Percentiles rank a stretch among this genome's conserved stretches.
These are phyloP conservation scores for Verticillium nonalfalfae DNA, from an alignment of 2,329 filamentous ascomycete species.

Conservation along the genomic window DNA sequence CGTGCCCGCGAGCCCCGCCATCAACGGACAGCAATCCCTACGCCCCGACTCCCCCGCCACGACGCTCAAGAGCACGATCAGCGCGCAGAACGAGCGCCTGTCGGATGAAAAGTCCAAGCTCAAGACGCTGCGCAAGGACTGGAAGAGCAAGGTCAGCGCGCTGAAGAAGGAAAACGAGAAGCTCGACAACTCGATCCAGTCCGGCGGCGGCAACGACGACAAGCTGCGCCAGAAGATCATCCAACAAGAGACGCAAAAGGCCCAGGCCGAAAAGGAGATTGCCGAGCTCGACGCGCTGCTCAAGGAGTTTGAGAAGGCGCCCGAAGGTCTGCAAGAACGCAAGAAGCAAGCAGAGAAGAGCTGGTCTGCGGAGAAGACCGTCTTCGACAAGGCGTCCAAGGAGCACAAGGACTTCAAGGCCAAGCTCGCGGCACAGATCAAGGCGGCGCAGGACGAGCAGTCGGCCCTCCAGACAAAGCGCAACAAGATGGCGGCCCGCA, in stretches of 20 bases:
- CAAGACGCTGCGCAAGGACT: constrained; percentile 68
- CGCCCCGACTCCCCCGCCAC: constrained; percentile 72
- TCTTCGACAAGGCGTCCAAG: constrained; percentile 52
- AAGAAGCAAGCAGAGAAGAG: constrained; percentile 48
- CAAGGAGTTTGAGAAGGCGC: constrained; percentile 58
- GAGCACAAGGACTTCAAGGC: constrained; percentile 53
- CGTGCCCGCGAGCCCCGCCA: constrained; percentile 20
- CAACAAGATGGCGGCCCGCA: constrained; percentile 66
- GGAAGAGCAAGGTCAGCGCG: constrained; percentile 60
- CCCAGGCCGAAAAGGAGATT: constrained; percentile 54
- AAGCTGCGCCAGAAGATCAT: constrained; percentile 68
- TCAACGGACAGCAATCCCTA: constrained; percentile 50
- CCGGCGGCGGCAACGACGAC: constrained; percentile 68
- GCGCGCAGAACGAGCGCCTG: constrained; percentile 63
- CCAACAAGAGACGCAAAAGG: constrained; percentile 69
- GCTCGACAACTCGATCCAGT: constrained; percentile 58
- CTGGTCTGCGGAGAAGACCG: constrained; percentile 48
- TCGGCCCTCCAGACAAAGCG: constrained; percentile 58
- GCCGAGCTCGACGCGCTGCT: constrained; percentile 50
- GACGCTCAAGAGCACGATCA: constrained; percentile 71
- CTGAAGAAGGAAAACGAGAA: constrained; percentile 70
- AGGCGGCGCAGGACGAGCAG: constrained; percentile 58
- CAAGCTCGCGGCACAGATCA: constrained; percentile 55
- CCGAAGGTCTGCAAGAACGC: constrained; percentile 52
- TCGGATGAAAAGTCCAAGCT: constrained; percentile 62